Evolutionary conservation across 331 rosid species (phyloP), one percentile per base, ranked within the genome.

Genomic region (Rhamnella rubrinervis): DNA sequence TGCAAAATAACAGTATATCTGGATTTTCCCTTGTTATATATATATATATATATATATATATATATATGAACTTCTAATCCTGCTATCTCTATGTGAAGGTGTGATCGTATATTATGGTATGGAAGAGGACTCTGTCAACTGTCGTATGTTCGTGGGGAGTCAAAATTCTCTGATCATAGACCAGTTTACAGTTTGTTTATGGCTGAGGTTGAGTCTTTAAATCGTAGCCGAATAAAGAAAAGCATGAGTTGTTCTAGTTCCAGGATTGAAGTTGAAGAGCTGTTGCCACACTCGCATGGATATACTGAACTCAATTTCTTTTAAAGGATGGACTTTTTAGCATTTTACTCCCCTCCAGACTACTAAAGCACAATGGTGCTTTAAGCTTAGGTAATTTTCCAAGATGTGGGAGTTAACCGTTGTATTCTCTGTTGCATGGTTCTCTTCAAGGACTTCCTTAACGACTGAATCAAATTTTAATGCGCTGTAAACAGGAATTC

Each of bases 81-180:
- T 63, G 28, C 7, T 61, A 7, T 61, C 51, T 74, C 61, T 70
- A 20, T 74, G 20, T 89, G 86, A 82, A 95, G 99, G 99, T 95
- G 99, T 56, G 99, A 95, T 81, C 93, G 99, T 19, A 91, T 95
- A 72, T 74, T 95, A 70, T 95, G 99, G 99, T 79, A 83, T 8
- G 99, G 99, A 75, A 82, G 89, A 86, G 99, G 99, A 71, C 85
- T 95, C 74, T 88, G 56, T 55, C 99, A 95, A 59, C 59, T 95
- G 76, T 91, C 96, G 47, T 95, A 95, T 63, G 96, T 95, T 68
- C 96, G 99, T 56, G 99, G 97, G 10, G 99, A 95, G 71, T 91
- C 99, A 2, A 89, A 87, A 58, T 95, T 95, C 84, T 95, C 99
- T 1, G 99, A 95, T 86, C 99, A 95, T 63, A 85, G 99, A 76